A percentile compares a stretch with the other conserved stretches of the same genome.
Evolutionary conservation across 148 eudicot species (phyloP).

Genomic region (Vaccinium darrowii): DNA sequence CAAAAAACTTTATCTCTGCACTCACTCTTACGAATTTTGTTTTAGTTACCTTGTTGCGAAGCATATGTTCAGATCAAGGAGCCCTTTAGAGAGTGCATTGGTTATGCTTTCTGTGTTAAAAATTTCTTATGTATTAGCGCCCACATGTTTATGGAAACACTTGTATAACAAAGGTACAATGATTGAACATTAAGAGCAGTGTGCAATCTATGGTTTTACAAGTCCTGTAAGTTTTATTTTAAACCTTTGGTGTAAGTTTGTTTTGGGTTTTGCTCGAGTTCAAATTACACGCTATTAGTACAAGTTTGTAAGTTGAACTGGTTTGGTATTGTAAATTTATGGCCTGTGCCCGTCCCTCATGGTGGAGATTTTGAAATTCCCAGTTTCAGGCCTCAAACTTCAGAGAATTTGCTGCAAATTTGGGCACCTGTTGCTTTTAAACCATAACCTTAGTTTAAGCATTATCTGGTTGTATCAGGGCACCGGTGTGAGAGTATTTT

Average conservation of each 20-base stretch:
- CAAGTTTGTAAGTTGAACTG: background rate
- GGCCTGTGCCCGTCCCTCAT: background rate
- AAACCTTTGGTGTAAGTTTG: too few species aligned
- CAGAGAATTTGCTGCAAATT: background rate
- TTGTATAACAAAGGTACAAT: background rate
- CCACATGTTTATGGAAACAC: background rate
- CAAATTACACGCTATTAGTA: too few species aligned
- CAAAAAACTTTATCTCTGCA: background rate
- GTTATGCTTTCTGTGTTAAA: background rate
- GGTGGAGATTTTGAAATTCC: background rate
- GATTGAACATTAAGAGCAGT: background rate
- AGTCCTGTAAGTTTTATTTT: background rate
- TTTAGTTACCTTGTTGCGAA: background rate
- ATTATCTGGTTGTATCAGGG: too few species aligned
- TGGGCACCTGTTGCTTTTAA: background rate
- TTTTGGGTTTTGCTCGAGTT: too few species aligned
- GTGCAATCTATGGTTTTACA: background rate
- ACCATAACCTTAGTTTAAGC: background rate
- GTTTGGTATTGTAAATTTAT: background rate
- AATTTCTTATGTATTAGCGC: too few species aligned
- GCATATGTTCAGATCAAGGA: background rate
- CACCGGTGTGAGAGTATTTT: too few species aligned
- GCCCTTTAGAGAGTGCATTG: background rate
- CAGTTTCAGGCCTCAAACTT: background rate
- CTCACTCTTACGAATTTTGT: background rate